Percentiles rank a stretch among this genome's conserved stretches.
Evolutionary conservation across 331 rosid species (phyloP).

Genomic region (Rosa hybrid): DNA sequence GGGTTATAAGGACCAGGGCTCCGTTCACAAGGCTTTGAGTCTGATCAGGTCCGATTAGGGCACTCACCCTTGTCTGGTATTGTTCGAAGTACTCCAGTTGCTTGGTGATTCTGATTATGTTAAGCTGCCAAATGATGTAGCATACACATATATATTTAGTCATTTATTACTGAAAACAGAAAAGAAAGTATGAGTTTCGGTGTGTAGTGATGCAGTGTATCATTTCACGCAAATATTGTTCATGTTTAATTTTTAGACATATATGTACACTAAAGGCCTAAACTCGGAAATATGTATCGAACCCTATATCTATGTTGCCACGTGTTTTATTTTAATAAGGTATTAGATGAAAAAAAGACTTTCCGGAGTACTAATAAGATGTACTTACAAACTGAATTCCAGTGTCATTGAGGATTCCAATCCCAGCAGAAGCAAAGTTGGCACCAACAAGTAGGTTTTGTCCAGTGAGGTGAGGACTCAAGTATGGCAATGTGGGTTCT

Average conservation of each 20-base stretch:
- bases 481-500: constrained; percentile 75
- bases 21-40: constrained; percentile 45
- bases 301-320: neutral
- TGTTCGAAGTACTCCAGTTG: constrained; percentile 64
- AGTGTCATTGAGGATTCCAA: constrained; percentile 94
- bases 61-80: constrained; percentile 62
- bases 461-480: constrained; percentile 69
- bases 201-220: neutral
- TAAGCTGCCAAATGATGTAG: constrained; percentile 40
- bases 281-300: neutral
- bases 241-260: neutral
- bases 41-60: constrained; percentile 50
- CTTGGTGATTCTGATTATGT: constrained; percentile 58
- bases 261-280: too few species aligned
- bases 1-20: constrained; percentile 60
- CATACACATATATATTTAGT: neutral
- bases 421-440: constrained; percentile 95
- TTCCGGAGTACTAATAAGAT: neutral
- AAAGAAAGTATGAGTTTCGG: neutral
- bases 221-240: neutral
- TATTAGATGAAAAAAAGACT: neutral
- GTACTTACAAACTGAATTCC: constrained; percentile 88
- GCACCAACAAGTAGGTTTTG: constrained; percentile 72
- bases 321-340: neutral
- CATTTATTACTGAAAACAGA: neutral